phyloP scores from a whole-genome alignment of 768 basidiomycete species.

The Podaxis sp. region DNA sequence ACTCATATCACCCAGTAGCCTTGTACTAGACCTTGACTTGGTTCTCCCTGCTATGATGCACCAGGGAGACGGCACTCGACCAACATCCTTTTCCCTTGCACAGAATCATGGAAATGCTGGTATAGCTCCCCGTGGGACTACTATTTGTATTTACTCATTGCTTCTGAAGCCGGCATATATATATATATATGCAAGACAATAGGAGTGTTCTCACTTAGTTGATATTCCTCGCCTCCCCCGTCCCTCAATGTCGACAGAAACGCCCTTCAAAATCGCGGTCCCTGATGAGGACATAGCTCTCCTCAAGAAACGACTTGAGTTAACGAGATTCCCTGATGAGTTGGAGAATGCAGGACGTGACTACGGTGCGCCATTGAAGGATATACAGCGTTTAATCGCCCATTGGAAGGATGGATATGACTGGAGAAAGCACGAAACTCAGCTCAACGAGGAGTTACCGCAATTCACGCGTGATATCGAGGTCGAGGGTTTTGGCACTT shows the following conservation, averaged over 20 bases:
- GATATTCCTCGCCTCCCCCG: background rate
- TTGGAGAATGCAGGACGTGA: slow-evolving; percentile 24
- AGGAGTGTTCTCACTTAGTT: background rate
- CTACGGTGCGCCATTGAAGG: slow-evolving; percentile 47
- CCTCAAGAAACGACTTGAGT: slow-evolving; percentile 34
- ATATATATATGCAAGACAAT: background rate
- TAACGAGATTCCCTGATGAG: slow-evolving; percentile 40
- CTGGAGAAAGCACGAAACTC: slow-evolving; percentile 47
- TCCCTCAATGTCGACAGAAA: slow-evolving; percentile 18
- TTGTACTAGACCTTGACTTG: too few relatives aligned
- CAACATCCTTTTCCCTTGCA: too few relatives aligned
- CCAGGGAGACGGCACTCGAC: too few relatives aligned
- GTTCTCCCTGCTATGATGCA: too few relatives aligned
- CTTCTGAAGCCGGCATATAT: background rate
- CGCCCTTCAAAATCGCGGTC: slow-evolving; percentile 35
- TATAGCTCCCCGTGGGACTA: background rate
- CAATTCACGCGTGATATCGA: slow-evolving; percentile 51
- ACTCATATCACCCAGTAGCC: too few relatives aligned
- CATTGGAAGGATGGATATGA: slow-evolving; percentile 48
- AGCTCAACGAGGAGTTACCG: slow-evolving; percentile 45
- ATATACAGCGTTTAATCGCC: slow-evolving; percentile 38
- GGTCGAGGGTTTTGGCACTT: slow-evolving; percentile 37
- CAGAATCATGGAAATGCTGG: background rate
- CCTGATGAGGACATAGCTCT: slow-evolving; percentile 29
- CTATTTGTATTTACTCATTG: background rate